phyloP scores from a whole-genome alignment of 176 grass and related monocot species.

The Eremochloa ophiuroides region DNA sequence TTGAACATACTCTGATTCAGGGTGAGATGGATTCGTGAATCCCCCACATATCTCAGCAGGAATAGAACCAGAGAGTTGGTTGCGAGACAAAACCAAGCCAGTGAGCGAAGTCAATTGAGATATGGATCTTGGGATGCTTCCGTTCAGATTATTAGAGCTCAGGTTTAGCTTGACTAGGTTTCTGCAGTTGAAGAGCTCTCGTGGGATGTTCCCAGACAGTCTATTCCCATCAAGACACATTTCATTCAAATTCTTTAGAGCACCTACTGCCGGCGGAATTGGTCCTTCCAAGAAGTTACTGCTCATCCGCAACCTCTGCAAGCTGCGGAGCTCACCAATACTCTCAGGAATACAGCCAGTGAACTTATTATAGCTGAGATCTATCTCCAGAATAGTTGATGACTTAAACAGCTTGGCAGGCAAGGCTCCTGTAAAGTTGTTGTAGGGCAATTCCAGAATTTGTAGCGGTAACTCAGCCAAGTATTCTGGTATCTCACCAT shows the following conservation, averaged over 20 bases:
- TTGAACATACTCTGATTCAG: slow-evolving; percentile 58
- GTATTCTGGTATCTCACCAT: slow-evolving; percentile 72
- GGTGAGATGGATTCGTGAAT: slow-evolving; percentile 36
- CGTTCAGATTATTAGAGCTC: slow-evolving; percentile 56
- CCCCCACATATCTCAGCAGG: slow-evolving; percentile 63
- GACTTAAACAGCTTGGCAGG: slow-evolving; percentile 60
- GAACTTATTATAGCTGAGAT: slow-evolving; percentile 51
- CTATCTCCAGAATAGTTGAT: slow-evolving; percentile 48
- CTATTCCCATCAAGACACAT: slow-evolving; percentile 59
- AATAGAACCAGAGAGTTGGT: slow-evolving; percentile 62
- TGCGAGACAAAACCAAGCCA: slow-evolving; percentile 68
- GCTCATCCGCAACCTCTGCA: slow-evolving; percentile 49
- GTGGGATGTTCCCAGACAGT: slow-evolving; percentile 69
- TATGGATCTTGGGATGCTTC: slow-evolving; percentile 50
- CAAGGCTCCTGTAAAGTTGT: slow-evolving; percentile 64
- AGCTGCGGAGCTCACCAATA: slow-evolving; percentile 35
- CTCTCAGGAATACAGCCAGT: slow-evolving; percentile 52
- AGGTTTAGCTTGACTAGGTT: slow-evolving; percentile 70
- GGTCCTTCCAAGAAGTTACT: slow-evolving; percentile 64
- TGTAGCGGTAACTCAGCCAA: slow-evolving; percentile 56
- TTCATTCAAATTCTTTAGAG: slow-evolving; percentile 51
- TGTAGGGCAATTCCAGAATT: slow-evolving; percentile 51
- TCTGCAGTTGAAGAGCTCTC: slow-evolving; percentile 68
- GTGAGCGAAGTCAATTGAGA: slow-evolving; percentile 60
- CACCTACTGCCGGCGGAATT: slow-evolving; percentile 50